Percentiles rank a stretch among this genome's conserved stretches.
Evolutionary conservation across 768 basidiomycete species (phyloP).

Genomic region (Mycena haematopus): DNA sequence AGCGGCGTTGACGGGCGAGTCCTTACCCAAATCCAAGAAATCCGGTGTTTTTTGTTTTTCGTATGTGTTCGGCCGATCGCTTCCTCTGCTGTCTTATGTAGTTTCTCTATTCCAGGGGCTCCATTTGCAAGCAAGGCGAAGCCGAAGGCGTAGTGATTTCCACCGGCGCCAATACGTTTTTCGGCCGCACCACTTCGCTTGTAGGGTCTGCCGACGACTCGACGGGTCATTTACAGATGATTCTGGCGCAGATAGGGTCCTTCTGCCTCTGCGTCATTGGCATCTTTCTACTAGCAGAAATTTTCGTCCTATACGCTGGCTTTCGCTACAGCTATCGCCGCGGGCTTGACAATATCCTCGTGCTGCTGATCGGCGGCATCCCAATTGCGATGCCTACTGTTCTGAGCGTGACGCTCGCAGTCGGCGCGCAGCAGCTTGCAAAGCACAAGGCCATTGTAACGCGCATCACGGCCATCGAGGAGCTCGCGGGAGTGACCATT

Average conservation of each 20-base stretch:
- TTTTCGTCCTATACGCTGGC: constrained; percentile 90
- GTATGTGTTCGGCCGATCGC: constrained; percentile 54
- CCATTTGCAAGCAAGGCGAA: constrained; percentile 98
- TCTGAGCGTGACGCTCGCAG: constrained; percentile 96
- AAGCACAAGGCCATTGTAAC: constrained; percentile 98
- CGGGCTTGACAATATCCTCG: constrained; percentile 94
- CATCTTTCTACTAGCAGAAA: constrained; percentile 93
- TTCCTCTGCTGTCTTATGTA: constrained; percentile 13
- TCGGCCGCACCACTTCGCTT: constrained; percentile 79
- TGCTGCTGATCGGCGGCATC: constrained; percentile 99
- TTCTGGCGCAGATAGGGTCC: constrained; percentile 95
- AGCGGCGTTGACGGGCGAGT: constrained; percentile 97
- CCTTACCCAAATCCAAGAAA: constrained; percentile 92
- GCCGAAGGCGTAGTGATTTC: constrained; percentile 99
- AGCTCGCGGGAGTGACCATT: constrained; percentile 95
- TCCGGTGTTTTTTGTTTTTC: constrained; percentile 97
- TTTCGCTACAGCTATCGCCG: constrained; percentile 92
- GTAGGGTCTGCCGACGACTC: constrained; percentile 81
- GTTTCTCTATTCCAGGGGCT: constrained; percentile 62
- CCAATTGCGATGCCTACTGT: constrained; percentile 99
- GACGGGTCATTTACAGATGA: constrained; percentile 98
- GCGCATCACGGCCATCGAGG: constrained; percentile 97
- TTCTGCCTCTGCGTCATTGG: constrained; percentile 98
- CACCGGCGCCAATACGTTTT: constrained; percentile 97
- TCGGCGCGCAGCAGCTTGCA: constrained; percentile 98